phyloP scores from a whole-genome alignment of 2,329 filamentous ascomycete species.

The Zymoseptoria brevis region DNA sequence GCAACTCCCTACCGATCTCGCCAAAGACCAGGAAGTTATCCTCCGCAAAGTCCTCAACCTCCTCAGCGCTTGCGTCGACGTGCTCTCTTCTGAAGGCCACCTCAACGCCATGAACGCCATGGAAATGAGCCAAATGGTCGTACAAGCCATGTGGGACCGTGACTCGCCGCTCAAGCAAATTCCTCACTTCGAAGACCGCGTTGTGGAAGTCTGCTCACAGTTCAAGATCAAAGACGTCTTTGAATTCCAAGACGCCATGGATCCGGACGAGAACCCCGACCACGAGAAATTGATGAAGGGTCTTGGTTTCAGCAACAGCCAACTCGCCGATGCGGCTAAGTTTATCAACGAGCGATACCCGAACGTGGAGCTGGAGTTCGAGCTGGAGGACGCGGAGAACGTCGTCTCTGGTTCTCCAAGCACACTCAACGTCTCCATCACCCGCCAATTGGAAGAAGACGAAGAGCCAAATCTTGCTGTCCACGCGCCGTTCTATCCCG shows the following conservation, averaged over 20 bases:
- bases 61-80: slow-evolving; percentile 85
- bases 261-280: slow-evolving; percentile 81
- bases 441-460: slow-evolving; percentile 67
- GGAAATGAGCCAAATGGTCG: slow-evolving; percentile 99
- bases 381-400: slow-evolving; percentile 71
- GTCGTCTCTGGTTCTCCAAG: slow-evolving; percentile 74
- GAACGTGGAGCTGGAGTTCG: slow-evolving; percentile 83
- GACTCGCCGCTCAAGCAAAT: slow-evolving; percentile 97
- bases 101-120: slow-evolving; percentile 97
- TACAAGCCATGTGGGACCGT: slow-evolving; percentile 98
- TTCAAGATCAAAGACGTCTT: slow-evolving; percentile 86
- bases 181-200: slow-evolving; percentile 79
- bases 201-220: slow-evolving; percentile 73
- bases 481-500: slow-evolving; percentile 90
- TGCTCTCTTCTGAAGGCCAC: slow-evolving; percentile 89
- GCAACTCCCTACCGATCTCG: slow-evolving; percentile 90
- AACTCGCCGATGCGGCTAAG: slow-evolving; percentile 79
- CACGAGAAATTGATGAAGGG: slow-evolving; percentile 70
- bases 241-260: slow-evolving; percentile 99
- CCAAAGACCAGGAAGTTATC: slow-evolving; percentile 89
- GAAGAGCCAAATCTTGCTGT: slow-evolving; percentile 73
- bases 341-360: slow-evolving; percentile 98
- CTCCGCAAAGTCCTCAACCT: slow-evolving; percentile 78
- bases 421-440: slow-evolving; percentile 75
- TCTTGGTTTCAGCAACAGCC: slow-evolving; percentile 69